Conservation (phyloP, 139 green algal species). For the Coelastrella sp. region DNA sequence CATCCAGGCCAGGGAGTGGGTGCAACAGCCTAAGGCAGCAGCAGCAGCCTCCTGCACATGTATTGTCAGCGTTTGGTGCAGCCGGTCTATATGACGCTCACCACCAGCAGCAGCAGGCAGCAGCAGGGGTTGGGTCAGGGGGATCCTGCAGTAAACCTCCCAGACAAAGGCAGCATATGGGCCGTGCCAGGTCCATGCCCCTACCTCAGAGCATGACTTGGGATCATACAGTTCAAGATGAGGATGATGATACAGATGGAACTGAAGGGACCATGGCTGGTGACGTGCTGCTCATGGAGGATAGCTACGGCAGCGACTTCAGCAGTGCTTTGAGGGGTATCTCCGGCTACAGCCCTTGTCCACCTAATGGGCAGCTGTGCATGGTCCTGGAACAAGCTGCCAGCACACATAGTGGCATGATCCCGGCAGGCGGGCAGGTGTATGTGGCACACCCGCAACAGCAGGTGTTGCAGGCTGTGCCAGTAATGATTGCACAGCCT, state of each 20-base stretch:
- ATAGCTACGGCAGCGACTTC: slow-evolving; percentile 6
- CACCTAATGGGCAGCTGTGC: slow-evolving; percentile 36
- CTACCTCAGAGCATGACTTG: slow-evolving; percentile 16
- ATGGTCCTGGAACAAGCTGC: slow-evolving; percentile 33
- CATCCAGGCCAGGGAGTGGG: not conserved
- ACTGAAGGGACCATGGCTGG: not conserved
- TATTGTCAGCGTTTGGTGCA: slow-evolving; percentile 26
- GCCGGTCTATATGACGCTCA: not conserved
- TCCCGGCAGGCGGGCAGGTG: not conserved
- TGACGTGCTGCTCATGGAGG: not conserved
- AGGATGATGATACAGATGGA: not conserved
- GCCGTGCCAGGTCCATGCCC: slow-evolving; percentile 26
- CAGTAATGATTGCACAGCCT: slow-evolving; percentile 8
- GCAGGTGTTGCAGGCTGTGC: slow-evolving; percentile 31
- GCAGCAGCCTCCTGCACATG: slow-evolving; percentile 31
- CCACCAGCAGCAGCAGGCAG: not conserved
- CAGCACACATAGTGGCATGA: not conserved
- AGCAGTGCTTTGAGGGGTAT: not conserved
- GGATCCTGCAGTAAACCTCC: slow-evolving; percentile 14
- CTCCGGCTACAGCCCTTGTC: not conserved
- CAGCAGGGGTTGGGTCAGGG: not conserved
- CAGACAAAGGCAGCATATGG: slow-evolving; percentile 9
- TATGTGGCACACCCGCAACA: slow-evolving; percentile 16
- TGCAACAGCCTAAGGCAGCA: slow-evolving; percentile 33
- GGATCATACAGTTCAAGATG: not conserved